Conservation (phyloP, 768 basidiomycete species). For the Leucocoprinus birnbaumii region DNA sequence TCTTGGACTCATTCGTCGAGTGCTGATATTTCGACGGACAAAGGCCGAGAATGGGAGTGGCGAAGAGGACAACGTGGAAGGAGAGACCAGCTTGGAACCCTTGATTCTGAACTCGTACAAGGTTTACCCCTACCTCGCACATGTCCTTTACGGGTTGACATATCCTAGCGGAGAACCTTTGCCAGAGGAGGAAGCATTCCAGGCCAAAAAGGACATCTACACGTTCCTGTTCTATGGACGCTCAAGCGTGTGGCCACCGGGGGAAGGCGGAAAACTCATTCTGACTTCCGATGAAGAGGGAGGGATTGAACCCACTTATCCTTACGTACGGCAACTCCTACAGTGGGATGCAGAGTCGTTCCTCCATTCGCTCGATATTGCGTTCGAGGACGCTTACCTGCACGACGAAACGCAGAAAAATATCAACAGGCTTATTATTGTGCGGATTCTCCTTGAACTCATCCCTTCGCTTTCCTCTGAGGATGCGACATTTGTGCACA, state of each 20-base stretch:
- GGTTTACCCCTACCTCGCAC: constrained; percentile 84
- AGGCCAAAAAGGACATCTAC: constrained; percentile 76
- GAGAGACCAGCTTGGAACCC: constrained; percentile 45
- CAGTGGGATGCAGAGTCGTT: constrained; percentile 92
- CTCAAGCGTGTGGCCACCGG: constrained; percentile 74
- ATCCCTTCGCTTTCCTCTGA: constrained; percentile 52
- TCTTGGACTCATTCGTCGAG: constrained; percentile 68
- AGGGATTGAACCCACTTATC: constrained; percentile 81
- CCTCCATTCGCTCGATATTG: constrained; percentile 90
- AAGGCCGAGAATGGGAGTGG: constrained; percentile 26
- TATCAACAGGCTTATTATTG: constrained; percentile 75
- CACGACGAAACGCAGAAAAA: constrained; percentile 63
- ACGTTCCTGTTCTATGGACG: constrained; percentile 81
- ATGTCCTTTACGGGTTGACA: constrained; percentile 75
- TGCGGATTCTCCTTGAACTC: constrained; percentile 84
- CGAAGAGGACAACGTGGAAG: constrained; percentile 21
- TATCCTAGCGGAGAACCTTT: constrained; percentile 85
- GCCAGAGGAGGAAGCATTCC: constrained; percentile 55
- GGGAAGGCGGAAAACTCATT: constrained; percentile 68
- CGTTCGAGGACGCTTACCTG: constrained; percentile 90
- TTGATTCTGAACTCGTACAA: constrained; percentile 81
- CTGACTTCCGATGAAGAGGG: constrained; percentile 75
- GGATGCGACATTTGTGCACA: constrained; percentile 84
- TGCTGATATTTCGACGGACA: constrained; percentile 51
- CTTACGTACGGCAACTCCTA: constrained; percentile 81